Base-by-base conservation (phyloP, 179 eudicot species). In the Carnegiea gigantea region DNA sequence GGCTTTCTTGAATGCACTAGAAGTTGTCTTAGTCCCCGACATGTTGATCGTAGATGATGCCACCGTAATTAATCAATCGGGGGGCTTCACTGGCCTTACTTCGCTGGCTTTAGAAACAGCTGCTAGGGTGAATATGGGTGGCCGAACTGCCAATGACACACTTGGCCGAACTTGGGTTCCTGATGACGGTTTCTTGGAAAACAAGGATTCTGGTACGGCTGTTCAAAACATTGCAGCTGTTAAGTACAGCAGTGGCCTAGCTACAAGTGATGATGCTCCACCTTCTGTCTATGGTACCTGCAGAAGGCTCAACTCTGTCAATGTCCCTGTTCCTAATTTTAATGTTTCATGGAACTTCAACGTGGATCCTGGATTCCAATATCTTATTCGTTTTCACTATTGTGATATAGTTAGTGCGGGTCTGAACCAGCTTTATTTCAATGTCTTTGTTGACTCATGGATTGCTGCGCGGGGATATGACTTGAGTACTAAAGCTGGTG, bases 71-170 rank as follows among this genome's bases (percentile, higher is more conserved):
- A 84, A 57, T 73, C 92, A 93, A 7, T 38, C 86, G 5, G 83
- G 80, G 46, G 20, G 40, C 70, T 92, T 85, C 78, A 78, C 73
- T 9, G 95, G 97, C 54, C 84, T 93, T 78, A 46, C 67, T 13
- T n/a, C 57, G 0, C 86, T 87, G 83, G 94, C 95, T 12, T 38
- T 94, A 23, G 92, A 91, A 82, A 93, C 90, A 8, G 86, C 91
- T 77, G 84, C 76, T 1, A 86, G 98, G 91, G 88, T 93, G 28
- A 95, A 95, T 60, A 89, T 93, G 92, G 97, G 98, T 59, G 98
- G 96, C 12, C 86, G 93, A 1, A 65, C 72, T 1, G 90, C 93
- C 36, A 92, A 90, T 77, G 98, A 95, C 84, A 87, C 92, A 0
- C 86, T 93, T 26, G 86, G 92, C 83, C 84, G 98, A 64, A 94